These are phyloP conservation scores for Tanacetum coccineum DNA, from an alignment of 129 eudicot genomes.

Conservation along the genomic window DNA sequence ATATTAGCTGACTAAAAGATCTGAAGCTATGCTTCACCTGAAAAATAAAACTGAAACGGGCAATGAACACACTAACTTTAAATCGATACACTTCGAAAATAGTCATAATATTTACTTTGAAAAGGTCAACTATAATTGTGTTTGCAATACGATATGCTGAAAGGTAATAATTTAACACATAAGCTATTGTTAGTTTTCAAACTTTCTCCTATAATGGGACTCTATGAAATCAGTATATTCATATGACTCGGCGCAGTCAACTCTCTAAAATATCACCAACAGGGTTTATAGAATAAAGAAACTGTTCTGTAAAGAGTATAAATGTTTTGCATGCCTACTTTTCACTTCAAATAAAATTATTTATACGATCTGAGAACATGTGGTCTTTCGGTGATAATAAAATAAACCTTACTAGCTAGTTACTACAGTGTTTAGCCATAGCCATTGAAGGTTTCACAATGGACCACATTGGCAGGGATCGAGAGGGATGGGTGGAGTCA, in stretches of 20 bases:
- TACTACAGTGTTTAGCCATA: conserved; percentile 17
- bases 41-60: no score
- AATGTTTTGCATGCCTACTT: background rate
- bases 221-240: no score
- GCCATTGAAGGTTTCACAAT: conserved; percentile 28
- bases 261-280: background rate
- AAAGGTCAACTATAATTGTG: no score
- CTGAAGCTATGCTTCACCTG: no score
- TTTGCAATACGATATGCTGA: background rate
- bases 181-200: background rate
- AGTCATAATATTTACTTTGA: no score
- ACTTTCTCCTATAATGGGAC: no score
- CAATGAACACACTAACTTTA: background rate
- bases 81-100: no score
- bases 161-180: background rate
- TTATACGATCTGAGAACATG: conserved; percentile 4
- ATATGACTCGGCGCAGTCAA: no score
- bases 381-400: conserved; percentile 14
- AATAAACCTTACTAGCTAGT: conserved; percentile 12
- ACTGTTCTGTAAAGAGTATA: background rate
- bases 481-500: conserved; percentile 27
- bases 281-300: background rate
- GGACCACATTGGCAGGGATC: conserved; percentile 38
- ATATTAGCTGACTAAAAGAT: no score
- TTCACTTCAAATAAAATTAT: conserved; percentile 10